phyloP scores from a whole-genome alignment of 768 basidiomycete species.

The Pholiota conissans region DNA sequence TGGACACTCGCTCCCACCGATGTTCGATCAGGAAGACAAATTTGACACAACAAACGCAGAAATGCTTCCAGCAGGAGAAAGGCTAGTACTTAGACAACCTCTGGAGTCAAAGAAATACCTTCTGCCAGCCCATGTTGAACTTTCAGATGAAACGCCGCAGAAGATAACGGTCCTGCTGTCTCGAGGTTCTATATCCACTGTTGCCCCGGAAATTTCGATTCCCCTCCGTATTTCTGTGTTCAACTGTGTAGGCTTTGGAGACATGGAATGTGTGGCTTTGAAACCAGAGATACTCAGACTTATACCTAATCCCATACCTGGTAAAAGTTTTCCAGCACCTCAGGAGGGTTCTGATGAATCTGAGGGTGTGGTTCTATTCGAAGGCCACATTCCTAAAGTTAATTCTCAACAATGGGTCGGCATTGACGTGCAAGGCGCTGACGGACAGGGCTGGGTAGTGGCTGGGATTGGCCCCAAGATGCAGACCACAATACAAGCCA shows the following conservation, averaged over 20 bases:
- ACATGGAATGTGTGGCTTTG: conserved; percentile 37
- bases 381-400: conserved; percentile 31
- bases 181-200: conserved; percentile 50
- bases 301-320: conserved; percentile 59
- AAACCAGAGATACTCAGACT: conserved; percentile 54
- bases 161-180: conserved; percentile 61
- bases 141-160: conserved; percentile 4
- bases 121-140: conserved; percentile 40
- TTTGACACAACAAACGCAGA: conserved; percentile 32
- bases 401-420: conserved; percentile 44
- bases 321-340: conserved; percentile 61
- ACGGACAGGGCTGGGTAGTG: conserved; percentile 61
- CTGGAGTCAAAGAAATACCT: conserved; percentile 45
- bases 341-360: conserved; percentile 73
- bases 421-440: conserved; percentile 48
- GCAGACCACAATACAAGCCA: conserved; percentile 29
- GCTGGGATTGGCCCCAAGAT: conserved; percentile 47
- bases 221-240: conserved; percentile 49
- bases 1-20: conserved; percentile 46
- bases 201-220: conserved; percentile 49
- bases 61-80: conserved; percentile 33
- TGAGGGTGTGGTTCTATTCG: conserved; percentile 69
- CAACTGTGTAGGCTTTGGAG: conserved; percentile 37
- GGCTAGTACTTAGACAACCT: conserved; percentile 46
- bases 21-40: conserved; percentile 6